A percentile compares a stretch with the other conserved stretches of the same genome.
Evolutionary conservation across 75 land plant species (phyloP).

Genomic region (Pinus tabuliformis): DNA sequence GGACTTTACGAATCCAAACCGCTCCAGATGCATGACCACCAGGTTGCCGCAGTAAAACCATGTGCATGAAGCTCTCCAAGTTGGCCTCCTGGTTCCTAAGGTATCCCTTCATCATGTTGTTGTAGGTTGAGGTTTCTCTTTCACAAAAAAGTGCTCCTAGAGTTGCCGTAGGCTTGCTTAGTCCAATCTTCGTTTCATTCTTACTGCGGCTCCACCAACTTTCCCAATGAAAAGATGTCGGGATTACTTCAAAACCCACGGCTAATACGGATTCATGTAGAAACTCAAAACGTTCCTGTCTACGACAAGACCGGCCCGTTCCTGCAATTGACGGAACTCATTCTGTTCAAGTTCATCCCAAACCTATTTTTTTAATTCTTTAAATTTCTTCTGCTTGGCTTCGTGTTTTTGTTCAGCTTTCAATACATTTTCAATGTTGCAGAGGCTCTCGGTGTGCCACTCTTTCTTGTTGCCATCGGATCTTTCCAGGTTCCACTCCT

Average conservation of each 20-base stretch:
- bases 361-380: conserved; percentile 95
- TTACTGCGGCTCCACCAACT: conserved; percentile 24
- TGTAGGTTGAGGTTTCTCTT: conserved; percentile 86
- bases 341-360: conserved; percentile 77
- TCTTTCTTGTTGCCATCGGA: conserved; percentile 66
- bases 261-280: conserved; percentile 88
- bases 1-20: too few species aligned
- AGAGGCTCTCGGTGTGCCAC: conserved; percentile 96
- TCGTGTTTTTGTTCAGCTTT: conserved; percentile 99
- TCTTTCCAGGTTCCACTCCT: too few species aligned
- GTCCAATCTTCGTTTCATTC: conserved; percentile 17
- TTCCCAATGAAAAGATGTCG: conserved; percentile 50
- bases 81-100: too few species aligned
- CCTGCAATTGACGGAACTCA: conserved; percentile 85
- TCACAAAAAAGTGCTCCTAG: conserved; percentile 90
- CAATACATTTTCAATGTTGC: conserved; percentile 98
- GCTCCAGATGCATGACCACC: too few species aligned
- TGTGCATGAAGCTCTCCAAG: too few species aligned
- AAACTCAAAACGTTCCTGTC: conserved; percentile 95
- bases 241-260: conserved; percentile 67
- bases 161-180: conserved; percentile 32
- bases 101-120: conserved; percentile 76
- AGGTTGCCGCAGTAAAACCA: too few species aligned
- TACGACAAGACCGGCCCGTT: conserved; percentile 89
- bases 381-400: conserved; percentile 86